Percentiles rank a stretch among this genome's conserved stretches.
These are phyloP conservation scores for Asterella californica DNA, from an alignment of 225 moss, liverwort and hornwort species.

Conservation along the genomic window DNA sequence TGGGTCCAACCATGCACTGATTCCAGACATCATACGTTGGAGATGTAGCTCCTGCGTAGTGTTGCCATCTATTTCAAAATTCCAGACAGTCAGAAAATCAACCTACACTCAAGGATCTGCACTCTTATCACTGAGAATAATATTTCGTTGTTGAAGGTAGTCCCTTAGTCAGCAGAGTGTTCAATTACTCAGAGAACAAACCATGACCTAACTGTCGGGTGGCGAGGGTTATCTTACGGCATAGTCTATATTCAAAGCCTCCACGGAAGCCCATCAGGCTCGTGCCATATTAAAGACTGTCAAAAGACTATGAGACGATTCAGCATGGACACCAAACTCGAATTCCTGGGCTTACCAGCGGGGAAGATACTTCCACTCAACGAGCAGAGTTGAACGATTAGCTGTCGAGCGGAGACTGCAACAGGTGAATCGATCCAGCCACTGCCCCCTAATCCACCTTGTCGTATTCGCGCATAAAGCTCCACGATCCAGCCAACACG, in stretches of 20 bases:
- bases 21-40: slow-evolving; percentile 81
- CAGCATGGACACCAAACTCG: not conserved
- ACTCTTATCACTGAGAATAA: not conserved
- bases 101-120: not conserved
- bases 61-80: slow-evolving; percentile 58
- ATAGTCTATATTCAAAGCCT: not conserved
- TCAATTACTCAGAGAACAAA: not conserved
- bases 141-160: not conserved
- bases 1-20: slow-evolving; percentile 89
- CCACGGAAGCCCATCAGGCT: not conserved
- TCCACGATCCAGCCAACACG: slow-evolving; percentile 91
- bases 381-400: slow-evolving; percentile 92
- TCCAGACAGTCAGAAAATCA: not conserved
- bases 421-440: slow-evolving; percentile 92
- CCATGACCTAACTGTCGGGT: not conserved
- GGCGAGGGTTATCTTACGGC: not conserved
- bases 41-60: slow-evolving; percentile 93
- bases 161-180: not conserved
- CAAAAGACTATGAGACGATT: not conserved
- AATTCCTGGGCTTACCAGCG: slow-evolving; percentile 53
- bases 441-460: slow-evolving; percentile 63
- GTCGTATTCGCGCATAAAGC: slow-evolving; percentile 74
- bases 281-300: not conserved
- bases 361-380: slow-evolving; percentile 95
- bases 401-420: slow-evolving; percentile 92